Base-by-base conservation (phyloP, 192 early-diverging fungal genomes). In the Phlyctochytrium arcticum region DNA sequence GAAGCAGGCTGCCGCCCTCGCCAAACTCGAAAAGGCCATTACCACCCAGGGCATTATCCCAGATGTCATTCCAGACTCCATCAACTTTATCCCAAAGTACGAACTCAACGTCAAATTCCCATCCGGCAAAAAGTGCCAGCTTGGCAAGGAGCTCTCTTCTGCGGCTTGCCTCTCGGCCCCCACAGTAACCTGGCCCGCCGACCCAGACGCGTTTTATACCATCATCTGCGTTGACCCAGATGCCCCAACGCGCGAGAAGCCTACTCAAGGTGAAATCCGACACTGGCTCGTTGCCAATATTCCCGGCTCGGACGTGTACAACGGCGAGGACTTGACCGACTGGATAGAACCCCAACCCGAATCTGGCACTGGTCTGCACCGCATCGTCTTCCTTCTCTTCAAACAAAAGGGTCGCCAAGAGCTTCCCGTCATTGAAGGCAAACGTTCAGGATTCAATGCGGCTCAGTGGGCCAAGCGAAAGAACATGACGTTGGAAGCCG, bases 341-440 rank as follows among this genome's bases (percentile, higher is more conserved):
- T 65, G 47, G 29, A 34, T 51, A 42, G 54, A 55, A 46, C 85
- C 85, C 4, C 68, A 66, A 5, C 85, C 85, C 15, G 76, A 76
- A 5, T 21, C 44, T 6, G 81, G 78, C 15, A 78, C 74, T 33
- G 83, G 83, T 17, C 62, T 68, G 32, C 85, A 87, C 65, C 77
- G 85, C 4, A 85, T 85, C 36, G 70, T 83, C 48, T 85, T 87
- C 54, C 65, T 85, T 10, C 55, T 84, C 10, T 87, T 77, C 66
- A 77, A 79, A 19, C 85, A 87, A 50, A 54, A 44, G 31, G 10
- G 21, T 17, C 12, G 36, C 10, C 36, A 47, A 27, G 54, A 65
- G 15, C 54, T 65, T 12, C 15, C 37, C 21, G 63, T 65, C 37
- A 46, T 65, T 44, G 51, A 55, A 19, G 54, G 54, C 36, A 65